A percentile compares a stretch with the other conserved stretches of the same genome.
These are phyloP conservation scores for Chlorella vulgaris DNA, from an alignment of 139 green algal genomes.

Conservation along the genomic window DNA sequence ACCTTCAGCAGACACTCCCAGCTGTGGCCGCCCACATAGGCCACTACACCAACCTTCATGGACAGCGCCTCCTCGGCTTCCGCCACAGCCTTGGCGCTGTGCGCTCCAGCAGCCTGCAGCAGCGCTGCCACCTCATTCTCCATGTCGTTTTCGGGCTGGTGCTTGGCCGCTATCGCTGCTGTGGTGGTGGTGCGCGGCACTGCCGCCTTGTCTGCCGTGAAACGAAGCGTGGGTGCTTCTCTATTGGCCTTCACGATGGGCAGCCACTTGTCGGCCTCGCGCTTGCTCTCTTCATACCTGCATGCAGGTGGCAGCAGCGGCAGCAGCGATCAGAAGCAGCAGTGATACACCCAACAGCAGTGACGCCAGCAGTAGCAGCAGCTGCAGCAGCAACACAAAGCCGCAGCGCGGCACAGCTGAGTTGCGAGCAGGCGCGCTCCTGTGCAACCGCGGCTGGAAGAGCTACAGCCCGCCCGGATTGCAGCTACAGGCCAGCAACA, in stretches of 20 bases:
- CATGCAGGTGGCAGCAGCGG: not conserved
- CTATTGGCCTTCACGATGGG: slow-evolving; percentile 93
- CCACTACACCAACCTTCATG: slow-evolving; percentile 51
- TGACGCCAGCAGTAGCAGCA: not conserved
- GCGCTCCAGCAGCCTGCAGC: slow-evolving; percentile 69
- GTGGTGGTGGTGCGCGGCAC: slow-evolving; percentile 52
- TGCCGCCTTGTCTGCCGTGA: slow-evolving; percentile 57
- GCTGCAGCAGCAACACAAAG: too few relatives aligned
- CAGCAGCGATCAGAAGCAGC: too few relatives aligned
- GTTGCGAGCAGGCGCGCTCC: too few relatives aligned
- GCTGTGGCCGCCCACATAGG: too few relatives aligned
- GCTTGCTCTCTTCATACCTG: slow-evolving; percentile 78
- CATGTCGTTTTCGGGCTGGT: slow-evolving; percentile 67
- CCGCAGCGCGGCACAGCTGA: too few relatives aligned
- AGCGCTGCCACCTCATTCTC: slow-evolving; percentile 88
- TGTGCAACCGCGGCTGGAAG: too few relatives aligned
- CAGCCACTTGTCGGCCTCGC: slow-evolving; percentile 90
- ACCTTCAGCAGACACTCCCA: too few relatives aligned
- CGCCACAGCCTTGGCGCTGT: slow-evolving; percentile 55
- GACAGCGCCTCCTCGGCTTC: slow-evolving; percentile 78
- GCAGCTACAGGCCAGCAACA: too few relatives aligned
- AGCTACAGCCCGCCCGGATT: too few relatives aligned
- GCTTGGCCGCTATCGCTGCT: slow-evolving; percentile 69
- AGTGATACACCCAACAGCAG: too few relatives aligned
- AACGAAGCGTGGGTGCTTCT: slow-evolving; percentile 87